Percentiles rank a stretch among this genome's conserved stretches.
phyloP scores from a whole-genome alignment of 306 rosid species.

The Gastrolobium villosum region DNA sequence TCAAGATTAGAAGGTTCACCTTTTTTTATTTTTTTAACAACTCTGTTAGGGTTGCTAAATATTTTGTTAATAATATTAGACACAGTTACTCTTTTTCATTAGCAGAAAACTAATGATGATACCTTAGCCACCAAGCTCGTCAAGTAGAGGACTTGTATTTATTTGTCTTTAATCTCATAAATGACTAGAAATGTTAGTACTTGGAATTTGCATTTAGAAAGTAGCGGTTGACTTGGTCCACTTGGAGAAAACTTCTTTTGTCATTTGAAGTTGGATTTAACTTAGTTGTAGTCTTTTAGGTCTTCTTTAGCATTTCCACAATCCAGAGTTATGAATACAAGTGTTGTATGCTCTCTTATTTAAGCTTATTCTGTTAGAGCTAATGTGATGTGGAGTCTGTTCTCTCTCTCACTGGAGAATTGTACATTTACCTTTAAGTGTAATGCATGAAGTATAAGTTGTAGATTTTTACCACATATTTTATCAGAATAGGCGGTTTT shows the following conservation, averaged over 20 bases:
- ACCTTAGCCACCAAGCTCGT: background rate
- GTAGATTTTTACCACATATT: background rate
- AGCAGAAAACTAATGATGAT: background rate
- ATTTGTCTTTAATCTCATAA: background rate
- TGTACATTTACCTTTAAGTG: background rate
- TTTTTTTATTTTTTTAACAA: background rate
- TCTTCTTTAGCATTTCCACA: background rate
- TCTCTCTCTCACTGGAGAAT: background rate
- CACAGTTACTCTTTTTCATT: background rate
- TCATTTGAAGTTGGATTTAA: conserved; percentile 3
- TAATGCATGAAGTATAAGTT: background rate
- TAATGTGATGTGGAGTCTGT: background rate
- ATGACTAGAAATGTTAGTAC: background rate
- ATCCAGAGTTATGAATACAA: background rate
- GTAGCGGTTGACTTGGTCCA: background rate
- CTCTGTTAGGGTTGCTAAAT: background rate
- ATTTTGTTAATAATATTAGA: background rate
- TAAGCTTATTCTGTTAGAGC: background rate
- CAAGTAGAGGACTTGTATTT: background rate
- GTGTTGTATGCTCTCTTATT: conserved; percentile 12
- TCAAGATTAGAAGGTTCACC: background rate
- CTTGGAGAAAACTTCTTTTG: conserved; percentile 21
- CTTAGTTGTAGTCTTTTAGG: background rate
- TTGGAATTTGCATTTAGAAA: conserved; percentile 7
- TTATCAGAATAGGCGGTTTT: background rate